phyloP scores from a whole-genome alignment of 495 filamentous ascomycete species.

The Penicillium subrubescens region DNA sequence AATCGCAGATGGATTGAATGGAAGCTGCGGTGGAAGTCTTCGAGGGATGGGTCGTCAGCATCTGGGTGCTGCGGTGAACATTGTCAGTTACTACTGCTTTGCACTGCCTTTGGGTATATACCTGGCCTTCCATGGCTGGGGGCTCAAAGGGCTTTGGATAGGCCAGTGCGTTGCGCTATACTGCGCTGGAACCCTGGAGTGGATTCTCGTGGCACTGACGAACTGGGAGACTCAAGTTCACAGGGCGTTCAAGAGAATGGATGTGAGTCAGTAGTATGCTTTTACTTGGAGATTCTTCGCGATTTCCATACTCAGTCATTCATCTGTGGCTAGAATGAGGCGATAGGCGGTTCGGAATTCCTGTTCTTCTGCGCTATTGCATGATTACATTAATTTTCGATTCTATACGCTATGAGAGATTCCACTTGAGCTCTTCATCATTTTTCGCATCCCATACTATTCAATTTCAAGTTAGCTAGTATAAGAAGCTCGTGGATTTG shows the following conservation, averaged over 20 bases:
- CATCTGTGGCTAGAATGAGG: no score
- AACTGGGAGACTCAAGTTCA: constrained; percentile 78
- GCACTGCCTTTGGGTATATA: constrained; percentile 83
- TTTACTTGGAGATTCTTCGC: not conserved
- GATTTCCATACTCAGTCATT: not conserved
- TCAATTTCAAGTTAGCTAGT: no score
- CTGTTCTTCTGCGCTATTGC: no score
- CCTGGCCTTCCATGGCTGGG: constrained; percentile 89
- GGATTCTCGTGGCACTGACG: constrained; percentile 76
- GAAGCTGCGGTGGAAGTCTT: constrained; percentile 79
- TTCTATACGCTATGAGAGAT: no score
- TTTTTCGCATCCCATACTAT: no score
- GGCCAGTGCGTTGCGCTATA: constrained; percentile 91
- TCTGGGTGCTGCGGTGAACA: constrained; percentile 84
- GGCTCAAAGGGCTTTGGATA: constrained; percentile 80
- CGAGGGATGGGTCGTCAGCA: constrained; percentile 89
- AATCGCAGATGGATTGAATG: constrained; percentile 88
- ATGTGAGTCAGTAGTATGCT: constrained; percentile 27
- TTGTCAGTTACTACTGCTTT: constrained; percentile 86
- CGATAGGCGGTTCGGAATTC: no score
- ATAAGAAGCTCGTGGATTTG: no score
- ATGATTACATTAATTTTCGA: no score
- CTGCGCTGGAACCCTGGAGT: constrained; percentile 77
- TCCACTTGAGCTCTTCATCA: no score
- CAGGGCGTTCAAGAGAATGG: constrained; percentile 77